These are phyloP conservation scores for Linnemannia hyalina DNA, from an alignment of 192 early-diverging fungal genomes.

Conservation along the genomic window DNA sequence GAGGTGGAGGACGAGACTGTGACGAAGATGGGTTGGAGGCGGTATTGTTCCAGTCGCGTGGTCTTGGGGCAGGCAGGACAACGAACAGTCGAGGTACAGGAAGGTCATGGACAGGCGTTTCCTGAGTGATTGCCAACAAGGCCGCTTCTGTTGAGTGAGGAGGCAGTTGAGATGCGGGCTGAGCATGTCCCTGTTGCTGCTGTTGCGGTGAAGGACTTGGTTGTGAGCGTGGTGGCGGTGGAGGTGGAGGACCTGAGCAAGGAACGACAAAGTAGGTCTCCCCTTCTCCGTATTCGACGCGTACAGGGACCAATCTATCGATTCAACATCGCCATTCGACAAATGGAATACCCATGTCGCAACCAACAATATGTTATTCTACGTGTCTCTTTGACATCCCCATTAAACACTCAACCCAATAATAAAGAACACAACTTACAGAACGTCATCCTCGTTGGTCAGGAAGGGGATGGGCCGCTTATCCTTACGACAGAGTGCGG, in stretches of 20 bases:
- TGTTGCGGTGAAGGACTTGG: not conserved
- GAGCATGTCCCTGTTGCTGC: not conserved
- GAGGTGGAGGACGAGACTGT: not conserved
- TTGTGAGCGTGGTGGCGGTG: not conserved
- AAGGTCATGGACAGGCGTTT: not conserved
- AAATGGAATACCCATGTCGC: not conserved
- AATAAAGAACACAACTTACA: constrained; percentile 9
- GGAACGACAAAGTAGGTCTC: constrained; percentile 17
- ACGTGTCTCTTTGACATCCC: too few species aligned
- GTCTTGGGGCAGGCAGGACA: constrained; percentile 27
- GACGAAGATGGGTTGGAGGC: not conserved
- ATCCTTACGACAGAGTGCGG: not conserved
- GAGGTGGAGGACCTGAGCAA: not conserved
- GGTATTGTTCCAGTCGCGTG: not conserved
- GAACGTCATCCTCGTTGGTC: constrained; percentile 17
- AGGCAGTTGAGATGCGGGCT: not conserved
- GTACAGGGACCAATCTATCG: constrained; percentile 27
- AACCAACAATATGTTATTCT: not conserved
- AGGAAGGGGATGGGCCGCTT: constrained; percentile 15
- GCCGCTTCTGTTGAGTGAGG: not conserved
- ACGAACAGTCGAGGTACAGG: constrained; percentile 27
- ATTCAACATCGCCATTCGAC: not conserved
- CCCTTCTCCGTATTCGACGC: constrained; percentile 1
- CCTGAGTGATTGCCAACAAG: constrained; percentile 7
- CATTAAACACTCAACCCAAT: too few species aligned